Base-by-base conservation (phyloP, 2,329 filamentous ascomycete species). In the Claviceps pusilla region DNA sequence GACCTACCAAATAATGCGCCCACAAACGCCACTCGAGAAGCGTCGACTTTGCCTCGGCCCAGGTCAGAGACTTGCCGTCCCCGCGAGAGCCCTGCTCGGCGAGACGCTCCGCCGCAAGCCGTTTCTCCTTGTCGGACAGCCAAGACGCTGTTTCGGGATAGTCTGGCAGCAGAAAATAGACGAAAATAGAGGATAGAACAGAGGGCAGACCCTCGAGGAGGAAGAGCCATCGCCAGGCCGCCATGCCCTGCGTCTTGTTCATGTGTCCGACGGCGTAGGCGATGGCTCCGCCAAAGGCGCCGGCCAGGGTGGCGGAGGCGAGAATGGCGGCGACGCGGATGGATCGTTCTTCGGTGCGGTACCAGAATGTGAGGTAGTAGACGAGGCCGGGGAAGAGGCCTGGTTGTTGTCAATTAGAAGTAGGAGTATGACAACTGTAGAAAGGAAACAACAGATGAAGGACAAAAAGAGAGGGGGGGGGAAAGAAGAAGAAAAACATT, bases 311-410 rank as follows among this genome's bases (percentile, higher is more conserved):
- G 1, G 84, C 81, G 16, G 75, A 80, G 16, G 83, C 79, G 55
- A 89, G 82, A 1, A 89, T 77, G 56, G 86, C 82, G 2, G 83
- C 83, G 2, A 88, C 81, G 65, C 68, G 76, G n/a, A 87, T 68
- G 28, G 83, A 84, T 3, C 86, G 76, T 67, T 89, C 85, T 19
- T 79, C 76, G 59, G 80, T 79, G 48, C 77, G 81, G 66, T 89
- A 89, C 76, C 86, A 89, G 57, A 87, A 80, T 0, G 85, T 88
- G 50, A 89, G 70, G 60, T 87, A 87, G 66, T 81, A 71, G 0
- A 80, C 77, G 59, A 87, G 68, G 0, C 67, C 66, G 0, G 67
- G 67, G 57, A 87, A 87, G 1, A 88, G 68, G 24, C 54, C 55
- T 11, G 35, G 31, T 4, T 10, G 9, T 1, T 37, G 35, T 19